Evolutionary conservation across 106 monocot species (phyloP), one percentile per base, ranked within the genome.

Genomic region (Platanthera zijinensis): DNA sequence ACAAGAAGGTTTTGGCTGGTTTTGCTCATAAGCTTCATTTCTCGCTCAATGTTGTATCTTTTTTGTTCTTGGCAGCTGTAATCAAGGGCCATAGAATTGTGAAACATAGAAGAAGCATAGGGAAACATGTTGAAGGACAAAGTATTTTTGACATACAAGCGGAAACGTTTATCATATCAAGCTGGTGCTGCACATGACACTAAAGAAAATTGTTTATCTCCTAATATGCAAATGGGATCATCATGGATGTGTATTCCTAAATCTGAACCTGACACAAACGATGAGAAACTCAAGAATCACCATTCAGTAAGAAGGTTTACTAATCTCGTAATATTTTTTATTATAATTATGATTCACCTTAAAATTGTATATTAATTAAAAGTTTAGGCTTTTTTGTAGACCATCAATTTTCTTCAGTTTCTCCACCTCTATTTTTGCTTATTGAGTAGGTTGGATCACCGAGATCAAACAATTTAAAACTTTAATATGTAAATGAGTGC

Each of bases 71-170:
- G 8, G n/a, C 70, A 70, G 18, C 70, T 70, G 8, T 48, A 70
- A 47, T 46, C 17, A 17, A 70, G 70, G 48, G 48, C 48, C 14
- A 48, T 39, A 39, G 45, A 70, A 48, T 48, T 70, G 4, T 5
- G 48, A 47, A 47, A 70, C 47, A 48, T 12, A 6, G 13, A 17
- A 30, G 3, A 53, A 39, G 53, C 32, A 22, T 5, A 67, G 13
- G n/a, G n/a, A 13, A 51, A 21, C 50, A 72, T 72, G 72, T 72
- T 21, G 22, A 51, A 6, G 7, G 72, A 72, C 18, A 72, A 72
- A 72, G 72, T 72, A 19, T 51, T 72, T 72, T 72, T 72, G 72
- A 72, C 72, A 51, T 72, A 72, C 72, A 72, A 72, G 72, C 51
- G 72, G 72, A 72, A 72, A 72, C 50, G 72, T 8, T 51, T 51